Evolutionary conservation across 176 grass and related monocot species (phyloP), one percentile per base, ranked within the genome.

Genomic region (Raddia guianensis): DNA sequence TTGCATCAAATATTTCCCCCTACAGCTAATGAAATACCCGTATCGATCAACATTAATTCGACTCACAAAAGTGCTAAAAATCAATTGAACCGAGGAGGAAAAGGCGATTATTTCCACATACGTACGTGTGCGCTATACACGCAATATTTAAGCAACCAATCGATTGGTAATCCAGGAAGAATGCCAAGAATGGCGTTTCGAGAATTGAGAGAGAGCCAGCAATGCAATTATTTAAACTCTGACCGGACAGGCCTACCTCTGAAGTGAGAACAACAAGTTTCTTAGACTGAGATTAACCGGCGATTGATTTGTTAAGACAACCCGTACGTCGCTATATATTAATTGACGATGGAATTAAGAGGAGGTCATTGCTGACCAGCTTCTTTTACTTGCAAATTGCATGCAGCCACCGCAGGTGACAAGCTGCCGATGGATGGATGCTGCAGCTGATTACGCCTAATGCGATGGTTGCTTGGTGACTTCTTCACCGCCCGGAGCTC

Each of bases 371-470:
- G 27, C 46, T 69, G 57, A 57, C 55, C 16, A 40, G 27, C 27
- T 27, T 27, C 27, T 27, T 27, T 27, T 27, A 21, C 49, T 43
- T 43, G 12, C 80, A 56, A 82, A 87, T 42, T 12, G 73, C 57
- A 18, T 61, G 40, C n/a, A 32, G 49, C 70, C 72, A 81, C 77
- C 43, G 13, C 21, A 12, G 33, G 6, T 15, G 60, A 65, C 9
- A 40, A 72, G 55, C 47, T 63, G 11, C 65, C 27, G 65, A 56
- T 46, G 47, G 27, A 27, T 27, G 27, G 27, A 27, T 27, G 27
- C 34, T 66, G 60, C 37, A 18, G 19, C 70, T 12, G 59, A 42
- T 64, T 27, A 27, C 27, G 27, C 27, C 27, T 27, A 1, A 27
- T 27, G 33, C 15, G 16, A 46, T n/a, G 9, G 33, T 20, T 51